Evolutionary conservation across 2,329 filamentous ascomycete genomes (phyloP).

Genomic region (Beauveria caledonica): DNA sequence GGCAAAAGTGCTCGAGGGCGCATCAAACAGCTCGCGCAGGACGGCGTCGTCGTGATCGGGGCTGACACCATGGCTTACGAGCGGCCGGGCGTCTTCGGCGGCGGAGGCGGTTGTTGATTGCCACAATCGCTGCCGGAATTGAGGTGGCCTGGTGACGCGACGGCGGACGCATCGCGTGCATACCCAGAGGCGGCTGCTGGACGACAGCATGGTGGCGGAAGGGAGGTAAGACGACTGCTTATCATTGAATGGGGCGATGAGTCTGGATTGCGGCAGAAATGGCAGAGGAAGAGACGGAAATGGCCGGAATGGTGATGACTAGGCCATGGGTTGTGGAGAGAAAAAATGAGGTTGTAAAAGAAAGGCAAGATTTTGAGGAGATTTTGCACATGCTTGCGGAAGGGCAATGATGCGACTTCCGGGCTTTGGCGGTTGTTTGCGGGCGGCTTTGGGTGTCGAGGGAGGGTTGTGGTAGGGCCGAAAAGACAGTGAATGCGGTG

Average conservation of each 20-base stretch:
- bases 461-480: no score
- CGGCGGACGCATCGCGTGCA: slow-evolving; percentile 36
- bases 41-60: slow-evolving; percentile 59
- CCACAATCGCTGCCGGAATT: slow-evolving; percentile 29
- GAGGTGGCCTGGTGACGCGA: slow-evolving; percentile 26
- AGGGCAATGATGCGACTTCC: neutral
- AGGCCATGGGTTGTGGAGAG: neutral
- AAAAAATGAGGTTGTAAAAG: neutral
- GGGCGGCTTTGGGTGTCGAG: neutral
- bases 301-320: neutral
- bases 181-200: slow-evolving; percentile 10
- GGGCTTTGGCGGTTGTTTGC: neutral
- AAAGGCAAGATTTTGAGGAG: slow-evolving; percentile 1
- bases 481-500: neutral
- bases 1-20: slow-evolving; percentile 36
- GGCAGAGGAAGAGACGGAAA: neutral
- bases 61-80: slow-evolving; percentile 24
- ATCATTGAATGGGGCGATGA: neutral
- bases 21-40: slow-evolving; percentile 79
- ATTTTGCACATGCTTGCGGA: slow-evolving; percentile 8
- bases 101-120: slow-evolving; percentile 30
- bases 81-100: slow-evolving; percentile 21
- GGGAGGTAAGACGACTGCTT: neutral
- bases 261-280: neutral
- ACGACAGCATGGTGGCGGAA: slow-evolving; percentile 7